A percentile compares a stretch with the other conserved stretches of the same genome.
These are phyloP conservation scores for Coemansia sp. DNA, from an alignment of 192 early-diverging fungal genomes.

Conservation along the genomic window DNA sequence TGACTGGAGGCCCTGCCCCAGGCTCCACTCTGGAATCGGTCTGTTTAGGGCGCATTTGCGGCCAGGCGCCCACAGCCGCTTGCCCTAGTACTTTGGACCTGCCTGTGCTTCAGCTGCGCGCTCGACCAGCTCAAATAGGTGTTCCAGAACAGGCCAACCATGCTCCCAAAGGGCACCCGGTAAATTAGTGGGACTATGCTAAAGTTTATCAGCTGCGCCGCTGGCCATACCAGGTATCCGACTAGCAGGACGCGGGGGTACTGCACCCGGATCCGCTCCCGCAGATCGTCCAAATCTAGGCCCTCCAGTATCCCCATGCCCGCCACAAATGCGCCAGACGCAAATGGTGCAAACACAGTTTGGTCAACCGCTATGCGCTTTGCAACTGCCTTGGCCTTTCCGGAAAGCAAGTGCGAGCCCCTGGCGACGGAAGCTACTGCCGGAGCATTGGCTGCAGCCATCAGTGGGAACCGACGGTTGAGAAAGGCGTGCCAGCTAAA, in stretches of 20 bases:
- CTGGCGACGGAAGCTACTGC: not conserved
- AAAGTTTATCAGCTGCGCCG: slow-evolving; percentile 69
- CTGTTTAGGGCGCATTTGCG: no score
- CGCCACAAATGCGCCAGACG: slow-evolving; percentile 23
- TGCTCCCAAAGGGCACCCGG: slow-evolving; percentile 64
- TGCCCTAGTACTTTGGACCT: not conserved
- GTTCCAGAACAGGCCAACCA: slow-evolving; percentile 68
- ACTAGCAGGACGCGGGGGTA: slow-evolving; percentile 14
- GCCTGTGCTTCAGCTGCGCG: slow-evolving; percentile 13
- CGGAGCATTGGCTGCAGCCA: not conserved
- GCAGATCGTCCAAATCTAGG: slow-evolving; percentile 6
- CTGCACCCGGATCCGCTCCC: slow-evolving; percentile 14
- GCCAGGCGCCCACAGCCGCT: no score
- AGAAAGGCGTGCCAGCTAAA: slow-evolving; percentile 42
- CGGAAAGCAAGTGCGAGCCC: not conserved
- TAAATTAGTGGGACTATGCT: slow-evolving; percentile 62
- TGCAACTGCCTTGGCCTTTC: slow-evolving; percentile 4
- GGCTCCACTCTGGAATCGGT: no score
- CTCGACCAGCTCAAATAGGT: slow-evolving; percentile 64
- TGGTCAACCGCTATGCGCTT: slow-evolving; percentile 39
- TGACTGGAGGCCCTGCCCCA: no score
- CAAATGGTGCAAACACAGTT: slow-evolving; percentile 28
- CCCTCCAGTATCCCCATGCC: slow-evolving; percentile 38
- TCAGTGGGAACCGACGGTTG: slow-evolving; percentile 19
- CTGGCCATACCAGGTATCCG: slow-evolving; percentile 58